Evolutionary conservation across 352 stramenopile species (phyloP), one percentile per base, ranked within the genome.

Genomic region (Globisporangium spiculum): DNA sequence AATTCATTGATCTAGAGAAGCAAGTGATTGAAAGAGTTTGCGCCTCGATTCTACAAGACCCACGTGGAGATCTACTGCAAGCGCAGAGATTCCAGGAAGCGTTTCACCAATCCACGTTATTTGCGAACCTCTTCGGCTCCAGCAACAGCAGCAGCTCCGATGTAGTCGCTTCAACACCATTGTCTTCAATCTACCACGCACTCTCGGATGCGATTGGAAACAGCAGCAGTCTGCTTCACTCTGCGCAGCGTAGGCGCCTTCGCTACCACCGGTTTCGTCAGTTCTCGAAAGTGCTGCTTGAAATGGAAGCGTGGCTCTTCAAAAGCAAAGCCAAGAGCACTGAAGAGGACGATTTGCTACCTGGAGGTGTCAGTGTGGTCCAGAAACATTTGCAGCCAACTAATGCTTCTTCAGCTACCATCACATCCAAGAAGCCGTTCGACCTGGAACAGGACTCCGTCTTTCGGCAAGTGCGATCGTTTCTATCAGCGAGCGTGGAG

Each of bases 1-100:
- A 62, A 10, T 57, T 81, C 53, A 76, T 86, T 41, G 56, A 75
- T 9, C 38, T 83, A 1, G 79, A 86, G 32, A 84, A 84, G 65
- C 70, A 78, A 41, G 63, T 69, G 7, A 66, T 86, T 46, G 65
- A 48, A 22, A 60, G 70, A 14, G 61, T 74, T 38, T 84, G 75
- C 41, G 54, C 56, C 6, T 46, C 74, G 16, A 27, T 60, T 8
- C 70, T 62, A 54, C 50, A 10, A n/a, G 22, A 57, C 7, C 50
- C 22, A 26, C 12, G 20, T 54, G 34, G 20, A 58, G 59, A 36
- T 20, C 41, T 62, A 18, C 24, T 16, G 41, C 66, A 18, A 53
- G 64, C 5, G 24, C 24, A 71, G 16, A 22, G 38, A 10, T 26
- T 67, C 2, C 66, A 46, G 12, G 38, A 41, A 2, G 38, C 66